Base-by-base conservation (phyloP, 495 filamentous ascomycete species). In the Hypomontagnella monticulosa region DNA sequence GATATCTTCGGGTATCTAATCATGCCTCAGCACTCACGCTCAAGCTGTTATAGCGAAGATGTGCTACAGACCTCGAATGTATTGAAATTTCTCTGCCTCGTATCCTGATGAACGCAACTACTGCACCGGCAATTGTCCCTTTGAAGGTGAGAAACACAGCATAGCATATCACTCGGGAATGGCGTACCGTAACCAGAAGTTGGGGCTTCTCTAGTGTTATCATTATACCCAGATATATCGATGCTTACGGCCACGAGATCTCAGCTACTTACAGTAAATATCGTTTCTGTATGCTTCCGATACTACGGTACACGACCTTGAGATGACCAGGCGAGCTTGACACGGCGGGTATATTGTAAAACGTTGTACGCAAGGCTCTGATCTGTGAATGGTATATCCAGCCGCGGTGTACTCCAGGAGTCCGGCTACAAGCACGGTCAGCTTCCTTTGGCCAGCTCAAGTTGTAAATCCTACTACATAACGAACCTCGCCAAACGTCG, bases 61-160 rank as follows among this genome's bases (percentile, higher is more conserved):
- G 16, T 36, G 37, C 20, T 32, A 59, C 67, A 34, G 57, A 76
- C 74, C 19, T 69, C 75, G 67, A 93, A 93, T 0, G 88, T 93
- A 68, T 94, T 83, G 36, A 89, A 80, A 23, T 83, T 83, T 32
- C 91, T 82, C 74, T 97, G 93, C 72, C 76, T 86, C 11, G 93
- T 97, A 51, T 89, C 86, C 58, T 85, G 87, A 71, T 96, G 88
- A 8, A 92, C 80, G 73, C 93, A 97, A 47, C 79, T 72, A 0
- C 72, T 57, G 70, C 93, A 97, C 48, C 87, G 90, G 70, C 93
- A 97, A 69, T 93, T 91, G 54, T 97, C 93, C 67, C 93, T 59
- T 30, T 16, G 27, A 57, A 61, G 10, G 32, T 68, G 50, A 62
- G 66, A 34, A 23, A 40, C 23, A 49, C 46, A 41, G 18, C 36